These are phyloP conservation scores for Diaporthe vaccinii DNA, from an alignment of 2,329 filamentous ascomycete genomes.

Conservation along the genomic window DNA sequence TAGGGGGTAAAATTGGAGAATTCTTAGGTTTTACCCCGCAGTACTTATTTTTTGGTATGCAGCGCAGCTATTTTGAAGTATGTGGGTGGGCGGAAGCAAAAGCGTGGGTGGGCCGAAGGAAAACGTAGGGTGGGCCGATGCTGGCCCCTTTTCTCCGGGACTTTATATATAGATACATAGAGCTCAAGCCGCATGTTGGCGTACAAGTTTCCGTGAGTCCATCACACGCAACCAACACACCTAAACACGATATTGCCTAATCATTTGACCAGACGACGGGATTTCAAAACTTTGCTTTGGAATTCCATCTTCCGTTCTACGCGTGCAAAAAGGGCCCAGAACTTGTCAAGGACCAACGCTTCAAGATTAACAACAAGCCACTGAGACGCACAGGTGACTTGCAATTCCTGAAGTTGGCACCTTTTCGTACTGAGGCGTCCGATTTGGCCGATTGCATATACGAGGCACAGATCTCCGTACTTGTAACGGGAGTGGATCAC, in stretches of 20 bases:
- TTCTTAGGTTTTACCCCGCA: too few species aligned
- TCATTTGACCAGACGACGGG: not conserved
- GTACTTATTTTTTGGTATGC: too few species aligned
- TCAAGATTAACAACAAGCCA: not conserved
- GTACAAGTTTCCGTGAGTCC: not conserved
- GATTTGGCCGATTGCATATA: not conserved
- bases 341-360: not conserved
- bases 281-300: not conserved
- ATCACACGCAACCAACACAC: not conserved
- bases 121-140: too few species aligned
- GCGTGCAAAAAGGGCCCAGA: not conserved
- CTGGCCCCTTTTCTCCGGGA: not conserved
- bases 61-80: too few species aligned
- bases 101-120: too few species aligned
- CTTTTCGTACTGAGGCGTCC: not conserved
- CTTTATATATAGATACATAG: conserved; percentile 9
- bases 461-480: conserved; percentile 5
- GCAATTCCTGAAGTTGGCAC: not conserved
- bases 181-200: conserved; percentile 4
- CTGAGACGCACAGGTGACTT: not conserved
- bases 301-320: conserved; percentile 8
- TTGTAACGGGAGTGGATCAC: not conserved
- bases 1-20: too few species aligned
- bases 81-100: too few species aligned
- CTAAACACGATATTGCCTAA: not conserved